Percentiles rank a stretch among this genome's conserved stretches.
These are phyloP conservation scores for Pachyrhizus erosus DNA, from an alignment of 306 rosid species.

Conservation along the genomic window DNA sequence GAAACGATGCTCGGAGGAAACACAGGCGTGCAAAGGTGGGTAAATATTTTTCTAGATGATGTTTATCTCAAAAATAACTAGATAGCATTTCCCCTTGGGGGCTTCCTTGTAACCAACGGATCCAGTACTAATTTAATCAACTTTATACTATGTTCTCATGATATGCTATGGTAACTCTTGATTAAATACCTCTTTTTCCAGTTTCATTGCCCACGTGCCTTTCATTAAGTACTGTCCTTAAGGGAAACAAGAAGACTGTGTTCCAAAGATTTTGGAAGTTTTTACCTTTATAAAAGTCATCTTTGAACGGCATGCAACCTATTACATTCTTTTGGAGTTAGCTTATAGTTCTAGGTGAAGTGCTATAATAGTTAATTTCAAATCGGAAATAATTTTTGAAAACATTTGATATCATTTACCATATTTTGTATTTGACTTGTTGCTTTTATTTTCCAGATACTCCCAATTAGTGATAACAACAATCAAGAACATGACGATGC, in stretches of 20 bases:
- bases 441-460: slow-evolving; percentile 54
- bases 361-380: slow-evolving; percentile 37
- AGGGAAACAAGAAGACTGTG: slow-evolving; percentile 42
- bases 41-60: neutral
- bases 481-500: slow-evolving; percentile 51
- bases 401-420: neutral
- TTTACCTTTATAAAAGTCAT: slow-evolving; percentile 32
- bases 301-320: slow-evolving; percentile 42
- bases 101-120: neutral
- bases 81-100: neutral
- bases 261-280: slow-evolving; percentile 29
- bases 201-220: slow-evolving; percentile 19
- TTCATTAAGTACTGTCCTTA: slow-evolving; percentile 20
- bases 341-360: slow-evolving; percentile 43
- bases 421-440: slow-evolving; percentile 27
- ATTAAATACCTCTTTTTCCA: slow-evolving; percentile 23
- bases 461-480: slow-evolving; percentile 58
- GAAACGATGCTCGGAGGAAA: slow-evolving; percentile 76
- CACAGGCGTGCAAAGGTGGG: slow-evolving; percentile 86
- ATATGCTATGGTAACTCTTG: slow-evolving; percentile 23
- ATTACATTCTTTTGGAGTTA: slow-evolving; percentile 43
- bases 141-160: slow-evolving; percentile 11
- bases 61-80: neutral
- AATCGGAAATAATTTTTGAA: slow-evolving; percentile 19
- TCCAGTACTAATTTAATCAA: slow-evolving; percentile 1